Evolutionary conservation across 371 early-diverging fungal genomes (phyloP).

Genomic region (Parasitella parasitica): DNA sequence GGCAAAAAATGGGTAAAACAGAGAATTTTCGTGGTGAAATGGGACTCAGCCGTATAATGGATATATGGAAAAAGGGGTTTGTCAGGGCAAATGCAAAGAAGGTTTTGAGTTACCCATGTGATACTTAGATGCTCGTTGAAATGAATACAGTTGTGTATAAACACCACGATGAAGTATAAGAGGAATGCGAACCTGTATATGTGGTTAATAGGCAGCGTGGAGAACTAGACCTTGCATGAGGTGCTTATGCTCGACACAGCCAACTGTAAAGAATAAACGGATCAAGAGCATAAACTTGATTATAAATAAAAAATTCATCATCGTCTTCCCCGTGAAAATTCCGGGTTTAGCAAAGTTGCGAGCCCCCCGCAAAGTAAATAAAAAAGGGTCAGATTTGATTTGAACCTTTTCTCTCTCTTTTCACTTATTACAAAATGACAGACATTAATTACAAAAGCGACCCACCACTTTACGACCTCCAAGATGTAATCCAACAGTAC

Average conservation of each 20-base stretch:
- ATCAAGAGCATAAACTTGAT: constrained; percentile 2
- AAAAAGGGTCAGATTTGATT: background rate
- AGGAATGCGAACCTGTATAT: too few relatives aligned
- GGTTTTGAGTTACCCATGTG: constrained; percentile 16
- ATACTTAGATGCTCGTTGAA: too few relatives aligned
- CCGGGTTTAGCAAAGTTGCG: constrained; percentile 12
- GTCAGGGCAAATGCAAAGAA: constrained; percentile 15
- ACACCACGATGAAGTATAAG: background rate
- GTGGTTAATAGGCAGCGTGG: too few relatives aligned
- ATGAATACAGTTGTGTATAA: too few relatives aligned
- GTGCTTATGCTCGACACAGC: too few relatives aligned
- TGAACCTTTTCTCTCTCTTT: background rate
- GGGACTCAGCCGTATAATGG: background rate
- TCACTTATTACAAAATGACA: background rate
- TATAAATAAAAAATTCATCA: background rate
- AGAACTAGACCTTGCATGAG: too few relatives aligned
- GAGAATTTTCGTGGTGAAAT: background rate
- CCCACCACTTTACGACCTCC: constrained; percentile 43
- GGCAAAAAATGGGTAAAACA: constrained; percentile 24
- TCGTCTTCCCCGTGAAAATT: constrained; percentile 9
- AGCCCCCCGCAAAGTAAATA: background rate
- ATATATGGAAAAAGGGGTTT: background rate
- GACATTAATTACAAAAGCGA: background rate
- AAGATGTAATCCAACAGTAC: constrained; percentile 58
- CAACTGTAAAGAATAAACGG: too few relatives aligned